Base-by-base conservation (phyloP, 2,329 filamentous ascomycete species). In the Dactylellina sp. region DNA sequence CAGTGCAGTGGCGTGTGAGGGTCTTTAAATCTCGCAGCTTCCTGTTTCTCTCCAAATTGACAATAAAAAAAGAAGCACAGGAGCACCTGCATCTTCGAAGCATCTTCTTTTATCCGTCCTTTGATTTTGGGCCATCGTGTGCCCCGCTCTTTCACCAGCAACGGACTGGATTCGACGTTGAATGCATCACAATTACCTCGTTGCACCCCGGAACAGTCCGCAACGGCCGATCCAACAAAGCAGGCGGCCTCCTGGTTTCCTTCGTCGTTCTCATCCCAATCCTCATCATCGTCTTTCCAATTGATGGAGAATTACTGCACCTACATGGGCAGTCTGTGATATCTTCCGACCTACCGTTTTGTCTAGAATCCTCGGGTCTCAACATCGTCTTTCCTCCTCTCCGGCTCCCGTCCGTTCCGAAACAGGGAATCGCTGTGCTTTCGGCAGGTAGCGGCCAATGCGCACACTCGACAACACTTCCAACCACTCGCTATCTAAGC, bases 151-250 rank as follows among this genome's bases (percentile, higher is more conserved):
- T 11, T 16, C 20, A 25, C 20, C 40, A 18, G 7, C 25, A 5
- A 18, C 12, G 22, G 9, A 53, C 12, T 12, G 49, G n/a, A 47
- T 24, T 28, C 12, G 6, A 18, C 9, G 2, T 50, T 22, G 22
- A 50, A 61, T 61, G 35, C 60, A 53, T 64, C 49, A 64, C 60
- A 64, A 64, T 64, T 64, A 47, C 47, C 60, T 64, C 50, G 47
- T 40, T 55, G 60, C 60, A 47, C 49, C 47, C 60, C 60, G 60
- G 60, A 55, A 64, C 52, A 64, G 49, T 46, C 60, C 47, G 49
- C 60, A 18, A 2, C 47, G 47, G 49, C 49, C 49, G 40, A 53
- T 50, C 22, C 22, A 50, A 50, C 46, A n/a, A n/a, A n/a, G n/a
- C n/a, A n/a, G n/a, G n/a, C n/a, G n/a, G n/a, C n/a, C n/a, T n/a